A percentile compares a stretch with the other conserved stretches of the same genome.
Evolutionary conservation across 495 filamentous ascomycete genomes (phyloP).

Genomic region (Tuber aestivum): DNA sequence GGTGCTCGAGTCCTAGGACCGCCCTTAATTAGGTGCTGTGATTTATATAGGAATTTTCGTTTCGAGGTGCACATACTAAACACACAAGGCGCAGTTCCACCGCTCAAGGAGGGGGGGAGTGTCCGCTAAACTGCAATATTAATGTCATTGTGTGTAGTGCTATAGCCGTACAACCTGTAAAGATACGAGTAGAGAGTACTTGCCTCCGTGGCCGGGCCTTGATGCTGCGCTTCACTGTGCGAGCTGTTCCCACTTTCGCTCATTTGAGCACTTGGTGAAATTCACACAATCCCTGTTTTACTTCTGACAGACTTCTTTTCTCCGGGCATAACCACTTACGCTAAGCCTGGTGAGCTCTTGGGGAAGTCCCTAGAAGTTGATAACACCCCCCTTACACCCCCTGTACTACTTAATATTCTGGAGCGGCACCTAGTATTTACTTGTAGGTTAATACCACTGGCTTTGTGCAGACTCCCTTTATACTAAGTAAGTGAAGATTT

Average conservation of each 20-base stretch:
- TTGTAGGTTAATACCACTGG: neutral
- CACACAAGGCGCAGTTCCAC: too few species aligned
- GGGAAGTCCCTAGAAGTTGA: neutral
- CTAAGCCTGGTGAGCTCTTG: neutral
- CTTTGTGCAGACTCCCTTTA: too few species aligned
- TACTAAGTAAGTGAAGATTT: neutral
- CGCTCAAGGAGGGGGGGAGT: too few species aligned
- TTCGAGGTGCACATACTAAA: too few species aligned
- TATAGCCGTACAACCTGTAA: too few species aligned
- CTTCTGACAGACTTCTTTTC: neutral
- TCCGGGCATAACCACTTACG: neutral
- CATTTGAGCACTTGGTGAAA: neutral
- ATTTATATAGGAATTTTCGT: too few species aligned
- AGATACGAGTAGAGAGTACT: too few species aligned
- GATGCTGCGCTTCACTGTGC: neutral
- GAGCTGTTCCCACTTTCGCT: neutral
- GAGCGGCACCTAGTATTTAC: neutral
- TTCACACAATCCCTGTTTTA: neutral
- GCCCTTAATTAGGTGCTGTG: too few species aligned
- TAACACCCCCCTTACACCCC: neutral
- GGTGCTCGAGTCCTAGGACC: too few species aligned
- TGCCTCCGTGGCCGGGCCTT: neutral
- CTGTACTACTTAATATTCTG: neutral
- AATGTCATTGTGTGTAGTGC: too few species aligned
- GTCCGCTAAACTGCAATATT: too few species aligned